Conservation (phyloP, 2,329 filamentous ascomycete genomes). For the Penicillium sp. region DNA sequence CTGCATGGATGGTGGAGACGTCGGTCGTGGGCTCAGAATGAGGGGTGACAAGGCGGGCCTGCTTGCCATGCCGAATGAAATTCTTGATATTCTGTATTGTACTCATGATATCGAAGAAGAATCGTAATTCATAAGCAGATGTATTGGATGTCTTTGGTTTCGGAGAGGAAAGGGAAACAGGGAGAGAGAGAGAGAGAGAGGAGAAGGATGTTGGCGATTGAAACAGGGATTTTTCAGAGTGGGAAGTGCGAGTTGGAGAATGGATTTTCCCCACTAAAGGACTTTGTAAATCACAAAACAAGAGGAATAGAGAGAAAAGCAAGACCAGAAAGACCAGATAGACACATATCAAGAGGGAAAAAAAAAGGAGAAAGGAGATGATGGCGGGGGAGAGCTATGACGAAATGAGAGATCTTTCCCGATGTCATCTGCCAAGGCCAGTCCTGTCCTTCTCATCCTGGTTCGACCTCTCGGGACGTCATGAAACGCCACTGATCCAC, state of each 20-base stretch:
- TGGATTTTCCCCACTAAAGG: neutral
- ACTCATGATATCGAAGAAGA: conserved; percentile 49
- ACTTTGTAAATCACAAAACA: neutral
- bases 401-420: conserved; percentile 7
- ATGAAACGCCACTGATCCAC: conserved; percentile 16
- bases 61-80: conserved; percentile 96
- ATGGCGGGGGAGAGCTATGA: conserved; percentile 8
- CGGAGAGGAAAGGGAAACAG: conserved; percentile 1
- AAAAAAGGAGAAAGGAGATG: conserved; percentile 7
- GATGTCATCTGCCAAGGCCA: conserved; percentile 12
- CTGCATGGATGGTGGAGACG: conserved; percentile 62
- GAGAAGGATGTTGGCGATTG: neutral
- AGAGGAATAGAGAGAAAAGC: neutral
- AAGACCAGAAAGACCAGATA: neutral
- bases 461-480: conserved; percentile 10
- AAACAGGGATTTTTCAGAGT: conserved; percentile 1
- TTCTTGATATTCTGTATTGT: conserved; percentile 96
- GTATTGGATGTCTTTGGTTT: neutral
- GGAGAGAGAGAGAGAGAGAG: neutral
- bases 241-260: neutral
- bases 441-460: neutral
- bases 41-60: conserved; percentile 68
- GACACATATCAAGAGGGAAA: neutral
- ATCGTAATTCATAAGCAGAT: conserved; percentile 4
- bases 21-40: conserved; percentile 62